Conservation (phyloP, 768 basidiomycete genomes). For the Suillus subalutaceus region DNA sequence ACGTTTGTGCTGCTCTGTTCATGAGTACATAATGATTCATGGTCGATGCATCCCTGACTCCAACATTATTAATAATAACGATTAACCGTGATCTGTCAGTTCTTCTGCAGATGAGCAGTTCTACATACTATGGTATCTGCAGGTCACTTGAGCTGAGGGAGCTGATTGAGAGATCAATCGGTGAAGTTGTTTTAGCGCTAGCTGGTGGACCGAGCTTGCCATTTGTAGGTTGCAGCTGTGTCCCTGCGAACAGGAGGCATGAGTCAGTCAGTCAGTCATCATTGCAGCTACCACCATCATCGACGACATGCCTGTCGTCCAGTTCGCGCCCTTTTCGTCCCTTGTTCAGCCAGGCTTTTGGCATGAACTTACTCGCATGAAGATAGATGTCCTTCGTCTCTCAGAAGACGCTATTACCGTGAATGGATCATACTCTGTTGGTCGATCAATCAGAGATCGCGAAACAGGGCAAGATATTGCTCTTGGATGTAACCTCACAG, state of each 20-base stretch:
- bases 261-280: slow-evolving; percentile 1
- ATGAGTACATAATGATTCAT: background rate
- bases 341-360: slow-evolving; percentile 91
- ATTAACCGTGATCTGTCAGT: background rate
- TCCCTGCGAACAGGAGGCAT: slow-evolving; percentile 1
- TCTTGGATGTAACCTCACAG: slow-evolving; percentile 65
- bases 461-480: slow-evolving; percentile 75
- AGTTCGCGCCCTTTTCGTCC: slow-evolving; percentile 88
- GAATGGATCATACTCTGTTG: slow-evolving; percentile 68
- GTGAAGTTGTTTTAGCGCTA: background rate
- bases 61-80: background rate
- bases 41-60: background rate
- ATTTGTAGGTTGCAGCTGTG: slow-evolving; percentile 2
- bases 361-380: slow-evolving; percentile 86
- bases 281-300: slow-evolving; percentile 9
- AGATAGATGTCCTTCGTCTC: slow-evolving; percentile 88
- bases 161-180: background rate
- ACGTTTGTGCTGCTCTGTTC: background rate
- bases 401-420: slow-evolving; percentile 72
- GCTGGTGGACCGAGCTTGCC: slow-evolving; percentile 2
- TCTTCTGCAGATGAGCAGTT: background rate
- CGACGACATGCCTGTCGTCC: slow-evolving; percentile 59
- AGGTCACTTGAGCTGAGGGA: background rate
- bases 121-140: background rate
- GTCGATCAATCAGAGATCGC: slow-evolving; percentile 73